Percentiles rank a stretch among this genome's conserved stretches.
Conservation (phyloP, 257 asterid species). For the Ehretia macrophylla region DNA sequence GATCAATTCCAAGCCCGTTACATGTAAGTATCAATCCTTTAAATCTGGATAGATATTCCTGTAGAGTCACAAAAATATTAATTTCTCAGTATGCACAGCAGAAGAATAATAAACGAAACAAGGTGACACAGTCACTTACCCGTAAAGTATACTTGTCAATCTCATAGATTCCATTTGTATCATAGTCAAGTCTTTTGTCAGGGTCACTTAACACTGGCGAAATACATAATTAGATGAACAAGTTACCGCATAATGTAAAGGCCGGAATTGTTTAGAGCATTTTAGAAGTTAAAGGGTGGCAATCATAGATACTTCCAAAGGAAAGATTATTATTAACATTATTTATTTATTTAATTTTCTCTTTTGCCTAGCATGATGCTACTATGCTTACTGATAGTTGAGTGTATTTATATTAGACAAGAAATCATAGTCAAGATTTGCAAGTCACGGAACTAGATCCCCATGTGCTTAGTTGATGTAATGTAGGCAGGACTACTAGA, state of each 20-base stretch:
- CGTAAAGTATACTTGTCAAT: slow-evolving; percentile 54
- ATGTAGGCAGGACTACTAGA: too few species aligned
- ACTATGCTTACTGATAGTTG: too few species aligned
- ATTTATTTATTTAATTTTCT: too few species aligned
- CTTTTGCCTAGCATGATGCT: not conserved
- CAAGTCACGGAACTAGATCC: too few species aligned
- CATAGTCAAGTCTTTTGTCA: slow-evolving; percentile 59
- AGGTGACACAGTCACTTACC: slow-evolving; percentile 28
- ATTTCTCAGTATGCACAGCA: slow-evolving; percentile 14
- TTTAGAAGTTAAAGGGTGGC: not conserved
- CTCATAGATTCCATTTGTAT: slow-evolving; percentile 54
- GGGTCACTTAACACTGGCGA: slow-evolving; percentile 64
- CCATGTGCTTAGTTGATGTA: too few species aligned
- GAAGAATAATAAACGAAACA: not conserved
- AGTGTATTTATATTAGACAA: too few species aligned
- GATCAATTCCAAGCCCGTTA: slow-evolving; percentile 65
- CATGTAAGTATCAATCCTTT: slow-evolving; percentile 70
- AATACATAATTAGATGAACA: slow-evolving; percentile 13
- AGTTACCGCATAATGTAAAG: not conserved
- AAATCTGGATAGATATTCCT: slow-evolving; percentile 69
- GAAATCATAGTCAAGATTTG: too few species aligned
- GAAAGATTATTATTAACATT: not conserved
- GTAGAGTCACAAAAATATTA: slow-evolving; percentile 12
- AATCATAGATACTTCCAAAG: not conserved
- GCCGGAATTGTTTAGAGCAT: slow-evolving; percentile 2